These are phyloP conservation scores for Candida buenavistaensis DNA, from an alignment of 1,139 yeast genomes.

Conservation along the genomic window DNA sequence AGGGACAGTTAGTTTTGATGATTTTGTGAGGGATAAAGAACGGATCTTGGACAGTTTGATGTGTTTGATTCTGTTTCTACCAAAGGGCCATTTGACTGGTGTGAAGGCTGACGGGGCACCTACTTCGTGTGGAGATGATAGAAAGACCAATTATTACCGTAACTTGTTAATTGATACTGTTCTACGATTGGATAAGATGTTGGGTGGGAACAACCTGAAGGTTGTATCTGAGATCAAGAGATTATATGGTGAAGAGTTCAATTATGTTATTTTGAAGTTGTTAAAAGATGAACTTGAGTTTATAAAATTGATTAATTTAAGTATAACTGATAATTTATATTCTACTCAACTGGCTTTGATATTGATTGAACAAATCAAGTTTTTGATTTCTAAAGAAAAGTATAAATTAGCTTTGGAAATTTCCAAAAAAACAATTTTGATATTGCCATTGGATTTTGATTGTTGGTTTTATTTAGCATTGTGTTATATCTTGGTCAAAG, in stretches of 20 bases:
- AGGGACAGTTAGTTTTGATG: constrained; percentile 34
- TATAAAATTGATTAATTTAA: constrained; percentile 26
- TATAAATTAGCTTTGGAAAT: constrained; percentile 29
- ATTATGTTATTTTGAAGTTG: constrained; percentile 29
- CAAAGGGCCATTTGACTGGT: constrained; percentile 31
- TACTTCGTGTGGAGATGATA: constrained; percentile 32
- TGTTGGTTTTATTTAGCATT: constrained; percentile 40
- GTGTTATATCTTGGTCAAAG: constrained; percentile 32
- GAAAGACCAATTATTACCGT: constrained; percentile 32
- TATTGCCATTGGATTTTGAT: constrained; percentile 45
- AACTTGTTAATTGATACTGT: constrained; percentile 36
- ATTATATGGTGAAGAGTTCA: constrained; percentile 31
- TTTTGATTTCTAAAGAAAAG: constrained; percentile 30
- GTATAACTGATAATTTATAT: constrained; percentile 19
- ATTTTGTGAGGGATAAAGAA: constrained; percentile 19
- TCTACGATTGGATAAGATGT: constrained; percentile 24
- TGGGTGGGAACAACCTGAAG: too few species aligned
- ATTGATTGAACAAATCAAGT: constrained; percentile 40
- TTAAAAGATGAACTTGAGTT: constrained; percentile 30
- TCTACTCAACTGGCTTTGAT: constrained; percentile 39
- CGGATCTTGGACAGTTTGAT: constrained; percentile 18
- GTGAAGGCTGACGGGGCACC: constrained; percentile 31
- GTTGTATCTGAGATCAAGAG: constrained; percentile 16
- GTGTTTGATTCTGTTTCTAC: constrained; percentile 25
- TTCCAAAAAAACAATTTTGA: constrained; percentile 31